Base-by-base conservation (phyloP, 1,284 basidiomycete genomes). In the Cryptococcus sp. region DNA sequence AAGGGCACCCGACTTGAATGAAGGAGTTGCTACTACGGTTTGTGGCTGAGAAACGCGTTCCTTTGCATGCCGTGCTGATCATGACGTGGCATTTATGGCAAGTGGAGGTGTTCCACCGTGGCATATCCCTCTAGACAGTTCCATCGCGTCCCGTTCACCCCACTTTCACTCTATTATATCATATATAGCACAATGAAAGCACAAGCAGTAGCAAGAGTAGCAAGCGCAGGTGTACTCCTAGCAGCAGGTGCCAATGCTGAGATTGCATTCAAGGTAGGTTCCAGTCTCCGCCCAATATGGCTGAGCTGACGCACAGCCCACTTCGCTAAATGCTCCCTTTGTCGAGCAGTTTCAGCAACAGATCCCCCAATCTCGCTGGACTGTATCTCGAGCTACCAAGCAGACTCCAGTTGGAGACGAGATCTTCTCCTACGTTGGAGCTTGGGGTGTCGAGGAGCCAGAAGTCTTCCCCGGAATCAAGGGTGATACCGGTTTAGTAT, bases 401-500 rank as follows among this genome's bases (percentile, higher is more conserved):
- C 91, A 93, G 83, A 92, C 90, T 18, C 85, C 88, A 49, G 87
- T 90, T 54, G 91, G 91, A 57, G 85, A 87, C 63, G 92, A 93
- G 79, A 92, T 85, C 42, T 96, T 92, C 80, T 91, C 88, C 73
- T 97, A 97, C 76, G 90, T 96, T 67, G 96, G 96, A 70, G 85
- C 93, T 73, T 99, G 96, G 96, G 81, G 85, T 63, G 90, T 98
- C 64, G 93, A 98, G 78, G 91, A 93, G 57, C 85, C 93, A 48
- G 76, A 81, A 49, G 84, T 92, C 64, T 80, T 74, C 67, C 81
- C 81, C 22, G 76, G 76, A 49, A 80, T 94, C 68, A 79, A 83
- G 48, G 89, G 88, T 62, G 89, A 92, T 78, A 83, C 84, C 71
- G 91, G 88, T 73, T 84, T 96, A 62, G 91, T 96, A 42, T 87